These are phyloP conservation scores for Ceratocystis alfenasii DNA, from an alignment of 2,329 filamentous ascomycete species.

Conservation along the genomic window DNA sequence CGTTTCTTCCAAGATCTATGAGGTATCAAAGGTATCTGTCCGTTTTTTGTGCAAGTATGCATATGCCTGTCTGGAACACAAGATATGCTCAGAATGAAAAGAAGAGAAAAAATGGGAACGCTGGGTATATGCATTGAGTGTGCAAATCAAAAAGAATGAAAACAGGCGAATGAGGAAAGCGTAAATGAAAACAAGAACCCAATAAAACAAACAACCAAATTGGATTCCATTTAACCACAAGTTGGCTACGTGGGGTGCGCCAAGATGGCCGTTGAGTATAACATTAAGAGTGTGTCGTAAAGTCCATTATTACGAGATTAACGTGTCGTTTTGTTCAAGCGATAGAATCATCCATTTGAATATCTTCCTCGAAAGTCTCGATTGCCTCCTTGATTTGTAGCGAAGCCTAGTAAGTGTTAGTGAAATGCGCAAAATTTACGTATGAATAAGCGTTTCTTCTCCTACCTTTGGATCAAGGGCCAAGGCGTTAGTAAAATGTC, in stretches of 20 bases:
- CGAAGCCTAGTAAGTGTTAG: slow-evolving; percentile 50
- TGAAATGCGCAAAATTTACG: background rate
- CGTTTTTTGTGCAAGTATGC: slow-evolving; percentile 1
- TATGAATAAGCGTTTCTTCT: background rate
- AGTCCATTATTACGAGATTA: slow-evolving; percentile 3
- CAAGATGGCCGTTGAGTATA: background rate
- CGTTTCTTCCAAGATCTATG: slow-evolving; percentile 3
- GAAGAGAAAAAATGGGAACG: background rate
- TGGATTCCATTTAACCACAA: background rate
- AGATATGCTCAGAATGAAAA: background rate
- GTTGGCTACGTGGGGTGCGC: background rate
- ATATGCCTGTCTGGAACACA: background rate
- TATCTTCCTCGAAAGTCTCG: slow-evolving; percentile 74
- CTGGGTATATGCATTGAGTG: slow-evolving; percentile 19
- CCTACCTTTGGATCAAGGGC: slow-evolving; percentile 92
- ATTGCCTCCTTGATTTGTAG: slow-evolving; percentile 94
- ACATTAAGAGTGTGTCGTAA: slow-evolving; percentile 6
- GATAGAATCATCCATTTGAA: slow-evolving; percentile 51
- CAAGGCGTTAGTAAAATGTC: slow-evolving; percentile 86
- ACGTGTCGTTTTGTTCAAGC: slow-evolving; percentile 6
- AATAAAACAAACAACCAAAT: background rate
- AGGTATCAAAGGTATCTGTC: slow-evolving; percentile 6
- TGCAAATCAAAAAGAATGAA: slow-evolving; percentile 1
- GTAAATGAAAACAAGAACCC: background rate
- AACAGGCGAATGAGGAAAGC: background rate